These are phyloP conservation scores for Daedaleopsis nitida DNA, from an alignment of 768 basidiomycete genomes.

Conservation along the genomic window DNA sequence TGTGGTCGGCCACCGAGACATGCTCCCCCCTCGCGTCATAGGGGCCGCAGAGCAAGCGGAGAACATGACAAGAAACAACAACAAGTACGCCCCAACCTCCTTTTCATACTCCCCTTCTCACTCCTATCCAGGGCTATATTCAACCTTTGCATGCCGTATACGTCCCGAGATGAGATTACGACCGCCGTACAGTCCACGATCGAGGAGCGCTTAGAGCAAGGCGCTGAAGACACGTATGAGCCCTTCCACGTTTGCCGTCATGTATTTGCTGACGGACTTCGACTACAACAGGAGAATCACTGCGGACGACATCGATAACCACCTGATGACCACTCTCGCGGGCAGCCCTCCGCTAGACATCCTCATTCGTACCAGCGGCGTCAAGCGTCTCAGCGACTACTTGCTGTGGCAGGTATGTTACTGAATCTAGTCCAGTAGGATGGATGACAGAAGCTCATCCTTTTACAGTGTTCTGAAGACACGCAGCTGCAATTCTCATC, in stretches of 20 bases:
- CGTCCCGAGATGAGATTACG: slow-evolving; percentile 89
- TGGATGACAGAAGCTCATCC: neutral
- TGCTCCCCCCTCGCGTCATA: slow-evolving; percentile 82
- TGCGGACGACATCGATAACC: slow-evolving; percentile 64
- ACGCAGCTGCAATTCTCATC: slow-evolving; percentile 87
- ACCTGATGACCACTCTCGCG: slow-evolving; percentile 63
- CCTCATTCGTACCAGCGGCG: slow-evolving; percentile 89
- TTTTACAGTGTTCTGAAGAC: slow-evolving; percentile 69
- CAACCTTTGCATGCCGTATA: slow-evolving; percentile 92
- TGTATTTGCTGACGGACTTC: neutral
- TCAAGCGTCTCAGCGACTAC: slow-evolving; percentile 85
- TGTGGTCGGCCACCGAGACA: slow-evolving; percentile 70
- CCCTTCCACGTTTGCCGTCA: too few species aligned
- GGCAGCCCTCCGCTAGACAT: slow-evolving; percentile 86
- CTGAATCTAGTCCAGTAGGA: neutral
- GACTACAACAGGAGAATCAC: slow-evolving; percentile 49
- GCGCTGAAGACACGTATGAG: slow-evolving; percentile 7
- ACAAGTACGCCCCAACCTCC: slow-evolving; percentile 48
- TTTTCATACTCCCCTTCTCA: neutral
- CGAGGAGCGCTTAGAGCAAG: slow-evolving; percentile 39
- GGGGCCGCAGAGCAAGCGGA: slow-evolving; percentile 72
- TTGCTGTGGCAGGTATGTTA: slow-evolving; percentile 90
- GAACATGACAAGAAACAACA: slow-evolving; percentile 71
- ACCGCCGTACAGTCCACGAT: slow-evolving; percentile 66
- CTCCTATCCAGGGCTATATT: slow-evolving; percentile 66